Percentiles rank a stretch among this genome's conserved stretches.
Conservation (phyloP, 257 asterid genomes). For the Solanum piurae region DNA sequence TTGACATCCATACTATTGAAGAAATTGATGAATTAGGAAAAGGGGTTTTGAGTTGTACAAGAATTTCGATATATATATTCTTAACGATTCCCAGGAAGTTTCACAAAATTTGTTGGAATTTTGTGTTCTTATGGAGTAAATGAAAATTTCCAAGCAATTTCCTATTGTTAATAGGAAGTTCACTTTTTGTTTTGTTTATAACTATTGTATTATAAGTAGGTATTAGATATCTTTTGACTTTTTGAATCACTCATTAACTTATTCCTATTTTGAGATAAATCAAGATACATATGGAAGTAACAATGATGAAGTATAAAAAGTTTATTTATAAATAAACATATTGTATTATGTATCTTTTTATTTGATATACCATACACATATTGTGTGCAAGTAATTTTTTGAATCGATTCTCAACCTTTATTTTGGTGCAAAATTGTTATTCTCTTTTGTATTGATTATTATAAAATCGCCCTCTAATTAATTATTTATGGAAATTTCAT, state of each 20-base stretch:
- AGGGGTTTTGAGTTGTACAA: background rate
- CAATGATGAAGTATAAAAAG: background rate
- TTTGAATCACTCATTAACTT: background rate
- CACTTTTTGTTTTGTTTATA: background rate
- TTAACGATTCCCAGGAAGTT: background rate
- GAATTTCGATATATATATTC: background rate
- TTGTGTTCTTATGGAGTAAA: background rate
- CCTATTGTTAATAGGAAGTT: background rate
- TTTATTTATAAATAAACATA: background rate
- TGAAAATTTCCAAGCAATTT: background rate
- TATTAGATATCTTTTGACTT: background rate
- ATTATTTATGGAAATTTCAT: background rate
- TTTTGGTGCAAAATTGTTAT: background rate
- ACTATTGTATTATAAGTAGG: background rate
- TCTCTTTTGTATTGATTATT: background rate
- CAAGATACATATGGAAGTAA: background rate
- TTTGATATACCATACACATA: background rate
- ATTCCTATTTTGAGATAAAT: no score
- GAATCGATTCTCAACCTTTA: background rate
- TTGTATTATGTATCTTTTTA: background rate
- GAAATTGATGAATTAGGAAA: background rate
- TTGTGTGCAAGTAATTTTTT: background rate
- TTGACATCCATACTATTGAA: background rate
- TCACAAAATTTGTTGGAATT: background rate
- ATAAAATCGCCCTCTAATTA: background rate